Evolutionary conservation across 148 eudicot species (phyloP).

Genomic region (Cornus suecica): DNA sequence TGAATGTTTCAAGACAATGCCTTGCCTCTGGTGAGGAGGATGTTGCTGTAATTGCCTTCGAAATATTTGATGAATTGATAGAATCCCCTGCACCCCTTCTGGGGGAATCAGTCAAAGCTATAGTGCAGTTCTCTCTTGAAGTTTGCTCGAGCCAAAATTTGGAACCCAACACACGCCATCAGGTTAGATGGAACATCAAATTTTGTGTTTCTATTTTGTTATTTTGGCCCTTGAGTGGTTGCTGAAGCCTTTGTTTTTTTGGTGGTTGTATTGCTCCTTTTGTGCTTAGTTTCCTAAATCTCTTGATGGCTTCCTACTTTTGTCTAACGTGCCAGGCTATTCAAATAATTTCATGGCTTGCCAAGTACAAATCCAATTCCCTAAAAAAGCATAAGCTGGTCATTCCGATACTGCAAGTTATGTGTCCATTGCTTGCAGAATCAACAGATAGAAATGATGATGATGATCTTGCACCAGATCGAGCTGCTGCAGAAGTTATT

Average conservation of each 20-base stretch:
- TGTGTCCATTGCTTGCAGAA: slow-evolving; percentile 87
- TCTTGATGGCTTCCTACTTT: background rate
- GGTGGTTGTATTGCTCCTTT: background rate
- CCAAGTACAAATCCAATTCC: slow-evolving; percentile 78
- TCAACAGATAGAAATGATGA: slow-evolving; percentile 68
- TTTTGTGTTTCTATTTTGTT: background rate
- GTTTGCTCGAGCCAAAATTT: slow-evolving; percentile 77
- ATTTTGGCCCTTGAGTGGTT: background rate
- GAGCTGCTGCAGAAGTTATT: slow-evolving; percentile 97
- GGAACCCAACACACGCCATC: slow-evolving; percentile 87
- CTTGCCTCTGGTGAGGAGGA: slow-evolving; percentile 97
- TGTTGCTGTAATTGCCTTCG: slow-evolving; percentile 91
- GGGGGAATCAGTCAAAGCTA: slow-evolving; percentile 91
- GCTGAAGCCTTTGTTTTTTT: slow-evolving; percentile 5
- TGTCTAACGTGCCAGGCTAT: slow-evolving; percentile 54
- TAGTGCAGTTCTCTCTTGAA: slow-evolving; percentile 97
- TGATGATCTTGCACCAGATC: slow-evolving; percentile 91
- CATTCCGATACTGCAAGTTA: slow-evolving; percentile 72
- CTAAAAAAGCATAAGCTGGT: slow-evolving; percentile 91
- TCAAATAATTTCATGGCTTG: slow-evolving; percentile 98
- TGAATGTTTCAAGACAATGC: slow-evolving; percentile 89
- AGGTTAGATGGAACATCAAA: slow-evolving; percentile 42
- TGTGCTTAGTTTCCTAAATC: slow-evolving; percentile 10
- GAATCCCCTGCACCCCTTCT: slow-evolving; percentile 98
- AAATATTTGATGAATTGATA: slow-evolving; percentile 96